A percentile compares a stretch with the other conserved stretches of the same genome.
Evolutionary conservation across 257 asterid genomes (phyloP).

Genomic region (Lycium ferocissimum): DNA sequence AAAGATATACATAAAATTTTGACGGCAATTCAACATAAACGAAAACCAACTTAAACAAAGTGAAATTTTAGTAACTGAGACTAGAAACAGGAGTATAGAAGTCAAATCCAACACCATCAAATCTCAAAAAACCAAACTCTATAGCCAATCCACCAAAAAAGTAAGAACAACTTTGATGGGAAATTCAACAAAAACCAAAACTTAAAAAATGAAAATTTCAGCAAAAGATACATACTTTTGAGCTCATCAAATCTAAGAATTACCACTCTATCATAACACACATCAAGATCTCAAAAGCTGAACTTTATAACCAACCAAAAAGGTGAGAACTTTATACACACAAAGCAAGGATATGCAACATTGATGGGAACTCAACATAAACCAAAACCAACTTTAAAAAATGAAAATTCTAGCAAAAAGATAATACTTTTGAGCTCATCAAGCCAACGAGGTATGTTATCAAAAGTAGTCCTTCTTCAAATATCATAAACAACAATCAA

Average conservation of each 20-base stretch:
- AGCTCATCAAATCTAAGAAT: not conserved
- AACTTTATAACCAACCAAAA: not conserved
- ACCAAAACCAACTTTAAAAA: not conserved
- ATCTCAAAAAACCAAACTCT: too few relatives aligned
- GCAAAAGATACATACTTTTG: too few relatives aligned
- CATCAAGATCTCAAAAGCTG: not conserved
- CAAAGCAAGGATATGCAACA: not conserved
- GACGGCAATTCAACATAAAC: not conserved
- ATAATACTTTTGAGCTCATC: too few relatives aligned
- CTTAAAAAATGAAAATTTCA: too few relatives aligned
- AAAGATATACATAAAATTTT: not conserved
- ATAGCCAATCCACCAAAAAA: too few relatives aligned
- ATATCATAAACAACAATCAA: slow-evolving; percentile 65
- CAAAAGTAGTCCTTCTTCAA: slow-evolving; percentile 61
- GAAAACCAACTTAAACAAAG: not conserved
- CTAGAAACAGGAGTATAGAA: not conserved
- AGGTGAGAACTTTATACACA: not conserved
- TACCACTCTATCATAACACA: not conserved
- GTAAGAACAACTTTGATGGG: not conserved
- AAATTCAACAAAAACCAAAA: too few relatives aligned
- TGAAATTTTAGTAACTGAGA: not conserved
- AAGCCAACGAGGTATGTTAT: slow-evolving; percentile 75
- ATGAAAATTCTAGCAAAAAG: too few relatives aligned
- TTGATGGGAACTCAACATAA: not conserved
- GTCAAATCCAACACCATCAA: not conserved